phyloP scores from a whole-genome alignment of 2,329 filamentous ascomycete genomes.

The Zasmidium cellare region DNA sequence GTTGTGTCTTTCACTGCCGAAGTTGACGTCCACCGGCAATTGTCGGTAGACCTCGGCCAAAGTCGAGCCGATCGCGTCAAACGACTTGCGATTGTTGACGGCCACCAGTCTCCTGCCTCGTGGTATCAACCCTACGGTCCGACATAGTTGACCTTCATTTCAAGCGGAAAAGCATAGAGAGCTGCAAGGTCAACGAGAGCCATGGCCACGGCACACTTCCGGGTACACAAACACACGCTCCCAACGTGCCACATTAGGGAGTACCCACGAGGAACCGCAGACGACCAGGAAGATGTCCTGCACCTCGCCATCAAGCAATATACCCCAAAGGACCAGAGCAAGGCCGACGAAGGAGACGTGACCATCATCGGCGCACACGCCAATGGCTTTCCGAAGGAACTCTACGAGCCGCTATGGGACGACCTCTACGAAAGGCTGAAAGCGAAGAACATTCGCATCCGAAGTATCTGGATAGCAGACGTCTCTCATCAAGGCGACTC shows the following conservation, averaged over 20 bases:
- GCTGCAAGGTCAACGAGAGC: not conserved
- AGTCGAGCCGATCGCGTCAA: not conserved
- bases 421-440: conserved; percentile 66
- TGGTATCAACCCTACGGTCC: not conserved
- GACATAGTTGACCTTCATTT: too few species aligned
- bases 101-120: too few species aligned
- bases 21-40: not conserved
- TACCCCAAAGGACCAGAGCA: conserved; percentile 68
- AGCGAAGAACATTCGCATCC: conserved; percentile 62
- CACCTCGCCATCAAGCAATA: conserved; percentile 85
- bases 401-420: conserved; percentile 91
- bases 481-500: conserved; percentile 82
- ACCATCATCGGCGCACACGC: conserved; percentile 86
- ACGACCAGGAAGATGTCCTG: conserved; percentile 72
- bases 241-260: conserved; percentile 78
- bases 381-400: conserved; percentile 91
- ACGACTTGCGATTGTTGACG: too few species aligned
- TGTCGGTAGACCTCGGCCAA: not conserved
- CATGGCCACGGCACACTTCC: conserved; percentile 50
- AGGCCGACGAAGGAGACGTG: conserved; percentile 71
- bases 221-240: conserved; percentile 71
- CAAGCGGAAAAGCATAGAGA: not conserved
- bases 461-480: conserved; percentile 87
- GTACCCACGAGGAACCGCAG: conserved; percentile 71
- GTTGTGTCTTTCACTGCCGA: not conserved